Conservation (phyloP, 345 rosid species). For the Eucalyptus pauciflora region DNA sequence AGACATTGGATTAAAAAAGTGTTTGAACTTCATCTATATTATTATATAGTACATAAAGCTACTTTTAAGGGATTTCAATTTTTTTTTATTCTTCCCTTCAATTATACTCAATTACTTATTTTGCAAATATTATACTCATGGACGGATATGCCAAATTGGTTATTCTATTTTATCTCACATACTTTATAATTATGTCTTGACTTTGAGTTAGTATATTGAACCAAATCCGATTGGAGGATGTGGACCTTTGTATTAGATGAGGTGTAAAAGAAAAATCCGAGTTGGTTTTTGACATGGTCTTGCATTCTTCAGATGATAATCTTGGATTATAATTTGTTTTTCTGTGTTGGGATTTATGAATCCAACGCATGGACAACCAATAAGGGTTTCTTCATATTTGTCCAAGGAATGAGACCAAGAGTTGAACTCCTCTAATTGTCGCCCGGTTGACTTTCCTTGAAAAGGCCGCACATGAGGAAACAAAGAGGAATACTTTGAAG, state of each 20-base stretch:
- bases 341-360: not conserved
- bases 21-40: too few relatives aligned
- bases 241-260: not conserved
- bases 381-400: not conserved
- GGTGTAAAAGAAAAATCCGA: too few relatives aligned
- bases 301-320: not conserved
- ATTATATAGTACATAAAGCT: too few relatives aligned
- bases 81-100: too few relatives aligned
- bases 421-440: not conserved
- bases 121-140: not conserved
- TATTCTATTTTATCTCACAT: not conserved
- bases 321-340: not conserved
- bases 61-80: too few relatives aligned
- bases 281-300: not conserved
- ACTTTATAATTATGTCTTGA: not conserved
- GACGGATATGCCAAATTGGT: not conserved
- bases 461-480: not conserved
- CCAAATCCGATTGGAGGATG: not conserved
- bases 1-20: not conserved
- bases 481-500: not conserved
- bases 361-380: not conserved
- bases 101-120: not conserved
- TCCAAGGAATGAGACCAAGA: not conserved
- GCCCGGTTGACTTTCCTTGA: not conserved
- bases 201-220: not conserved